Base-by-base conservation (phyloP, 352 stramenopile species). In the Plasmopara muralis region DNA sequence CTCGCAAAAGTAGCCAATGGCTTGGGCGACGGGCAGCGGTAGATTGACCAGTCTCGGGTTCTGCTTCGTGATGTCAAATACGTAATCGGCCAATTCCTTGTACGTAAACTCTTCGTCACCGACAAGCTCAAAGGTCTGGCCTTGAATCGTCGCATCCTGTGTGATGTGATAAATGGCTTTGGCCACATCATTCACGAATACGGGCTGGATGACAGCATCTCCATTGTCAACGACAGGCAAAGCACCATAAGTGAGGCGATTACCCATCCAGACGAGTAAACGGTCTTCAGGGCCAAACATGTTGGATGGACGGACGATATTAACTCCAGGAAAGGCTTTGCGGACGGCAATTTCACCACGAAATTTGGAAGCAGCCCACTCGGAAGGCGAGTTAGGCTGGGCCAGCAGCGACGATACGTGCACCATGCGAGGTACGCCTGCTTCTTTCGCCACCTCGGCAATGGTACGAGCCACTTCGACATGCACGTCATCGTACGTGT, bases 91-190 rank as follows among this genome's bases (percentile, higher is more conserved):
- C n/a, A 98, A 63, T 67, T 99, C 94, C 60, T 95, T 96, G 71
- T 97, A 91, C 48, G 95, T 95, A 65, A 98, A 98, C 72, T 98
- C 92, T 47, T 97, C 86, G 20, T 97, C 89, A 31, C 96, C 96
- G 48, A 96, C 95, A 57, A 98, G 87, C 66, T 99, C 92, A 44
- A 98, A 97, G 6, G 82, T 96, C 59, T 96, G 79, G 48, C 94
- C 93, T 45, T 96, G 81, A 62, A 98, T 93, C 58, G 57, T 87
- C 53, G 62, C 45, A 65, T 94, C 82, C 66, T 88, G 75, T 43
- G 61, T 77, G 43, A 92, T 72, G 53, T 84, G 72, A 66, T 89
- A 93, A 53, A 93, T 81, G 31, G 70, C 83, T 47, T 78, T 76
- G 29, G 83, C 83, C 31, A 90, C 83, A 53, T 93, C 81, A 45